Percentiles rank a stretch among this genome's conserved stretches.
These are phyloP conservation scores for Saccharomycopsis hybrid DNA, from an alignment of 1,139 yeast species.

Conservation along the genomic window DNA sequence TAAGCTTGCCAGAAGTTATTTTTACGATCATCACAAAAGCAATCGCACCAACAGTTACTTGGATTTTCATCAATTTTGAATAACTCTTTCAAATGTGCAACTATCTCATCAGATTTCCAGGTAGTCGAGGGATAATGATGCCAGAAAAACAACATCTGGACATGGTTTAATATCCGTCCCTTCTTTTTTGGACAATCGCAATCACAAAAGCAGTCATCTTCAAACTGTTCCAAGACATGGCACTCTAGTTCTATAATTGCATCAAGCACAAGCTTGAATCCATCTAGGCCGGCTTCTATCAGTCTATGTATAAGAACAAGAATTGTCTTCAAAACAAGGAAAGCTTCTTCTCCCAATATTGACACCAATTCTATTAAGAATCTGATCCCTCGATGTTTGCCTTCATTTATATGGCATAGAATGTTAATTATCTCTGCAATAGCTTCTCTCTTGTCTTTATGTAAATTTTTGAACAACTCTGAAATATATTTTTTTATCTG, in stretches of 20 bases:
- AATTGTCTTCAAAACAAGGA: conserved; percentile 6
- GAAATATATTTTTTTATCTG: conserved; percentile 10
- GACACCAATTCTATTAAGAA: conserved; percentile 8
- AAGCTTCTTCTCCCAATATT: conserved; percentile 13
- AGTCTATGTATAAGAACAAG: conserved; percentile 12
- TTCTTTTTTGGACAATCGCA: conserved; percentile 15
- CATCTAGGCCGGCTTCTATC: conserved; percentile 16
- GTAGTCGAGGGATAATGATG: conserved; percentile 5
- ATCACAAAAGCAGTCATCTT: conserved; percentile 13
- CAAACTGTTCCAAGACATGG: conserved; percentile 9
- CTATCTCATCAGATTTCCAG: conserved; percentile 16
- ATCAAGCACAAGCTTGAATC: conserved; percentile 12
- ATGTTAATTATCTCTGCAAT: conserved; percentile 9
- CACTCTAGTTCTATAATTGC: conserved; percentile 10
- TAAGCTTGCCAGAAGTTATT: conserved; percentile 6
- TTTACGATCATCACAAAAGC: conserved; percentile 14
- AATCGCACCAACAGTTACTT: conserved; percentile 17
- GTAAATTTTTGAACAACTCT: not conserved
- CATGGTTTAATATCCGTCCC: conserved; percentile 12
- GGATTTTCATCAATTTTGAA: conserved; percentile 11
- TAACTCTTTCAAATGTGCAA: conserved; percentile 11
- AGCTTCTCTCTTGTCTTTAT: conserved; percentile 4
- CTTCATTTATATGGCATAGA: conserved; percentile 15
- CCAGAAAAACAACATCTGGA: conserved; percentile 8
- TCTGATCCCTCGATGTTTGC: conserved; percentile 11